Percentiles rank a stretch among this genome's conserved stretches.
Evolutionary conservation across 2,329 filamentous ascomycete species (phyloP).

Genomic region (Grosmannia clavigera): DNA sequence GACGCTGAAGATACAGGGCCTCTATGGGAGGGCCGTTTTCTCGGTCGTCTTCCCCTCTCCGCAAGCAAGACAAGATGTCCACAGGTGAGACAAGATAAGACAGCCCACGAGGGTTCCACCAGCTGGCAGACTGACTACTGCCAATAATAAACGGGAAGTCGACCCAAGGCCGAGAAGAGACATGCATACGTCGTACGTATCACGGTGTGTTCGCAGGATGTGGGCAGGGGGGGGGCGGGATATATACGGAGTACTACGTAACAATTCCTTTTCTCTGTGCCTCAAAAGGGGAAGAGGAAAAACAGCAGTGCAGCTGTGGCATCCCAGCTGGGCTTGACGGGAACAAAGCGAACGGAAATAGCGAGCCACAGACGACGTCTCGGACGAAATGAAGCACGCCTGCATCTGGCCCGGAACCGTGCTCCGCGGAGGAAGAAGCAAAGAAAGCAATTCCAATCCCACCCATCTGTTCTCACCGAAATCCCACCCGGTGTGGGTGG

Average conservation of each 20-base stretch:
- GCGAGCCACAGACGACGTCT: neutral
- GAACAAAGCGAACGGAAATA: too few relatives aligned
- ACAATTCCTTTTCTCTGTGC: too few relatives aligned
- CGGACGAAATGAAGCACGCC: neutral
- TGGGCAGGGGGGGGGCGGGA: neutral
- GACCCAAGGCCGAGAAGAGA: neutral
- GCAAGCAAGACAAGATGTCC: neutral
- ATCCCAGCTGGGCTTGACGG: neutral
- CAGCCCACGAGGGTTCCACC: neutral
- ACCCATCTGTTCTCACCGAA: neutral
- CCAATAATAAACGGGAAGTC: neutral
- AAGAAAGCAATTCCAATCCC: neutral
- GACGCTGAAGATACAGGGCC: neutral
- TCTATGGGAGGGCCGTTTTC: neutral
- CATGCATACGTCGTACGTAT: neutral
- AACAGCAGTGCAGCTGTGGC: neutral
- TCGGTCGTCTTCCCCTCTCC: neutral
- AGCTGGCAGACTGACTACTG: neutral
- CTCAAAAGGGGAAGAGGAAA: neutral
- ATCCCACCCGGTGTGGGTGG: neutral
- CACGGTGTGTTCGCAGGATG: neutral
- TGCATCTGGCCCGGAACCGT: too few relatives aligned
- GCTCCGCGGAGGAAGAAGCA: too few relatives aligned
- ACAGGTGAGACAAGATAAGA: neutral
- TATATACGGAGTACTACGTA: neutral